These are phyloP conservation scores for Cutaneotrichosporon sp. DNA, from an alignment of 1,284 basidiomycete genomes.

Conservation along the genomic window DNA sequence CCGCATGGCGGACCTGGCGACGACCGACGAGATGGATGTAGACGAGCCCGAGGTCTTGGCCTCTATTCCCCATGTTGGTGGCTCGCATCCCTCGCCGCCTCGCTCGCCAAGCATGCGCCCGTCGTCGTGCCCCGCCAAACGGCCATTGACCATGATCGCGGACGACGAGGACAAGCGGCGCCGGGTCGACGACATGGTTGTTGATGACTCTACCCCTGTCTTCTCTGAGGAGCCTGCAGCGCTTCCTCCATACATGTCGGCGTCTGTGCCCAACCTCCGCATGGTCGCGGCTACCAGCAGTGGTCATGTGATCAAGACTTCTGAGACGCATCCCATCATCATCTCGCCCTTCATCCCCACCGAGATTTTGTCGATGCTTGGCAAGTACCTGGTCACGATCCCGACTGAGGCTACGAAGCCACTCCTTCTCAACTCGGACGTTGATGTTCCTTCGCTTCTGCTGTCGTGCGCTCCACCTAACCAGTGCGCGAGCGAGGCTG, in stretches of 20 bases:
- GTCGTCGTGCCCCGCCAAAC: constrained; percentile 45
- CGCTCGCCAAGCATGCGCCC: constrained; percentile 23
- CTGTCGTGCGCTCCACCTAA: constrained; percentile 57
- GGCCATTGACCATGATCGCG: constrained; percentile 25
- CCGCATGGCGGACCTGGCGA: constrained; percentile 32
- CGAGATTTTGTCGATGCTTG: constrained; percentile 37
- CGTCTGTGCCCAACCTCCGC: constrained; percentile 34
- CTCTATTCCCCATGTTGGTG: constrained; percentile 20
- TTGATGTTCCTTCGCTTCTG: constrained; percentile 57
- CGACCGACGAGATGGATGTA: constrained; percentile 40
- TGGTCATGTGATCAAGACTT: constrained; percentile 62
- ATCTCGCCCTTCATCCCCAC: constrained; percentile 53
- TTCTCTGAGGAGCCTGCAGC: constrained; percentile 24
- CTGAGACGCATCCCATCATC: constrained; percentile 80
- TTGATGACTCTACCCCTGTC: constrained; percentile 26
- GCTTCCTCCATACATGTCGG: constrained; percentile 27
- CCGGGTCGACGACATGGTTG: constrained; percentile 45
- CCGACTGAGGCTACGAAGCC: constrained; percentile 21
- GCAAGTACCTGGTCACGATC: constrained; percentile 37
- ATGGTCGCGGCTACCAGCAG: constrained; percentile 21
- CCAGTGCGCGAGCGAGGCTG: constrained; percentile 25
- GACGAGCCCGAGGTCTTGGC: constrained; percentile 26
- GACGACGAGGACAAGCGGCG: constrained; percentile 47
- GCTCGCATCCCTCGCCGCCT: constrained; percentile 17
- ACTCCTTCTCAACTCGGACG: constrained; percentile 34